A percentile compares a stretch with the other conserved stretches of the same genome.
Conservation (phyloP, 352 stramenopile genomes). For the Phytophthora fragariaefolia region DNA sequence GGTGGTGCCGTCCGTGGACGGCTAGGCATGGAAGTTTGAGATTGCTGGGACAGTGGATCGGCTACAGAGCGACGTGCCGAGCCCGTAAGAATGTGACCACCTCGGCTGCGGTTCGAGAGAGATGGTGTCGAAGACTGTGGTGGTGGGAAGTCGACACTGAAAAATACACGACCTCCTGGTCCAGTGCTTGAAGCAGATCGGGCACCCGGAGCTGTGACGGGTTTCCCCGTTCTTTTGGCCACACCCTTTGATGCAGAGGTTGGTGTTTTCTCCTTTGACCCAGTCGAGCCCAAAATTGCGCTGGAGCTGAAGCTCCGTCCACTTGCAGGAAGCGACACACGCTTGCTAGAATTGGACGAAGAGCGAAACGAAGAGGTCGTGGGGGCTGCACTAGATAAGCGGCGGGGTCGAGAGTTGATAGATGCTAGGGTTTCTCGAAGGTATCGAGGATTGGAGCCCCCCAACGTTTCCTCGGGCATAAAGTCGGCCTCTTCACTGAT, state of each 20-base stretch:
- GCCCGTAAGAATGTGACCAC: slow-evolving; percentile 27
- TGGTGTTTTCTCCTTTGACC: slow-evolving; percentile 23
- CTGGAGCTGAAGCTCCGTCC: slow-evolving; percentile 26
- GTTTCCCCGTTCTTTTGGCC: slow-evolving; percentile 25
- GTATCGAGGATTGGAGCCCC: slow-evolving; percentile 48
- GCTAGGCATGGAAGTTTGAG: slow-evolving; percentile 12
- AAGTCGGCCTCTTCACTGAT: slow-evolving; percentile 53
- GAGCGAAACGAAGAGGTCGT: slow-evolving; percentile 20
- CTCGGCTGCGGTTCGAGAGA: slow-evolving; percentile 27
- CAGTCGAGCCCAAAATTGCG: slow-evolving; percentile 22
- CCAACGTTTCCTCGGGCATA: slow-evolving; percentile 28
- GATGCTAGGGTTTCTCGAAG: slow-evolving; percentile 59
- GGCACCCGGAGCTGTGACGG: slow-evolving; percentile 3
- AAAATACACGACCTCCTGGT: slow-evolving; percentile 36
- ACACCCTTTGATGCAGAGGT: slow-evolving; percentile 25
- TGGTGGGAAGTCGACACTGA: slow-evolving; percentile 37
- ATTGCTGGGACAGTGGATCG: slow-evolving; percentile 29
- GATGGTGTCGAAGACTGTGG: slow-evolving; percentile 12
- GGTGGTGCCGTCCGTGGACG: slow-evolving; percentile 55
- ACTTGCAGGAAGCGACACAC: slow-evolving; percentile 33
- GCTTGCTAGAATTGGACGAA: slow-evolving; percentile 31
- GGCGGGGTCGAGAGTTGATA: slow-evolving; percentile 55
- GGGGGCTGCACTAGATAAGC: slow-evolving; percentile 14
- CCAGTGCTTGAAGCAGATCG: slow-evolving; percentile 23
- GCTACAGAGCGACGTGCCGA: slow-evolving; percentile 25